Evolutionary conservation across 306 rosid species (phyloP).

Genomic region (Gastrolobium villosum): DNA sequence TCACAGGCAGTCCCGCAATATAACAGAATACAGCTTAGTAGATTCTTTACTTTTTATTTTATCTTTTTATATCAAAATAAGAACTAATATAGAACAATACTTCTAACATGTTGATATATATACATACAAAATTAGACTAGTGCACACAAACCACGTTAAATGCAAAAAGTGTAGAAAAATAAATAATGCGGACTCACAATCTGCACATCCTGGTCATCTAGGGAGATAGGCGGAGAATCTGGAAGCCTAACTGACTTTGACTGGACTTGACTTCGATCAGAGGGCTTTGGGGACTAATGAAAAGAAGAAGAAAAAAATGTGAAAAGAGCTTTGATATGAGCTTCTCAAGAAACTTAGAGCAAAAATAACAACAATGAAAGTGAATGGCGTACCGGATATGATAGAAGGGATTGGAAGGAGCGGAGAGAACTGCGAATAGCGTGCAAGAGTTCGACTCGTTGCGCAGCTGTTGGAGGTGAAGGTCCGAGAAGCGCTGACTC

Average conservation of each 20-base stretch:
- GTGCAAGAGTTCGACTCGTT: constrained; percentile 82
- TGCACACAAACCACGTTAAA: neutral
- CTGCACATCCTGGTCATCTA: constrained; percentile 89
- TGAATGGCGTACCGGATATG: constrained; percentile 65
- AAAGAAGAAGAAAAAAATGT: neutral
- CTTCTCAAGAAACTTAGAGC: neutral
- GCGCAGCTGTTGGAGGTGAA: constrained; percentile 76
- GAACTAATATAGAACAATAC: too few species aligned
- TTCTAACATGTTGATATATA: too few species aligned
- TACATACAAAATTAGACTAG: neutral
- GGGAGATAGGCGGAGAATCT: constrained; percentile 79
- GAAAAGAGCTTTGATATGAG: neutral
- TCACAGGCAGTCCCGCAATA: too few species aligned
- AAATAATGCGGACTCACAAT: constrained; percentile 67
- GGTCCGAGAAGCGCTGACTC: constrained; percentile 84
- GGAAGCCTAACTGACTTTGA: constrained; percentile 81
- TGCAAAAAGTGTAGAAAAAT: neutral
- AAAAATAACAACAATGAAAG: neutral
- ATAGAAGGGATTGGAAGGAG: constrained; percentile 76
- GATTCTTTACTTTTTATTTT: too few species aligned
- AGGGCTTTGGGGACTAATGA: constrained; percentile 74
- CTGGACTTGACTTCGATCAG: constrained; percentile 89
- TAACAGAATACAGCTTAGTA: too few species aligned
- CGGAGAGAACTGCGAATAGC: constrained; percentile 74
- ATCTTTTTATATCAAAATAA: too few species aligned